These are phyloP conservation scores for Fusarium sp. DNA, from an alignment of 2,329 filamentous ascomycete genomes.

Conservation along the genomic window DNA sequence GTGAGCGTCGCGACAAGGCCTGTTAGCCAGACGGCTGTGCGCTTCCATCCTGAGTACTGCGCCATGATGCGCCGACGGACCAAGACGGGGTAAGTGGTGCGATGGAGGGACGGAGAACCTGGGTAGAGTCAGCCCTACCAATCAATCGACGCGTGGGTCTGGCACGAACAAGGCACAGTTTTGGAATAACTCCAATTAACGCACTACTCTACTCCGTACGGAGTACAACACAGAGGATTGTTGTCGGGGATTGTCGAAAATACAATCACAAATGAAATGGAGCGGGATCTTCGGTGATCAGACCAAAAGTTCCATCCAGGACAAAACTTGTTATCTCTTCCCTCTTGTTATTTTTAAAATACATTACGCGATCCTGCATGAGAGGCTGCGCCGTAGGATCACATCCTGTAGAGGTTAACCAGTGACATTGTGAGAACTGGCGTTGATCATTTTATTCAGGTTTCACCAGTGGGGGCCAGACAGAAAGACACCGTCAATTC, in stretches of 20 bases:
- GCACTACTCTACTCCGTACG: background rate
- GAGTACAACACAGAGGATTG: background rate
- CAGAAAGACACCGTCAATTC: no score
- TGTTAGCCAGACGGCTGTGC: slow-evolving; percentile 21
- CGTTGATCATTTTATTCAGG: background rate
- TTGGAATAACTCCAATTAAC: background rate
- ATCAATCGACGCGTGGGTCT: background rate
- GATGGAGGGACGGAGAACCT: background rate
- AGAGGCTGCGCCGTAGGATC: background rate
- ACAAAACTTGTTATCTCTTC: background rate
- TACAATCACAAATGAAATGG: background rate
- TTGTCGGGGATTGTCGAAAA: background rate
- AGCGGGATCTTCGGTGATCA: background rate
- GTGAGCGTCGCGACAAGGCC: slow-evolving; percentile 12
- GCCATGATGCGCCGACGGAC: background rate
- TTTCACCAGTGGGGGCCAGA: background rate
- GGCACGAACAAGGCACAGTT: background rate
- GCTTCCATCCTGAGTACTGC: slow-evolving; percentile 23
- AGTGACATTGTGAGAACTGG: background rate
- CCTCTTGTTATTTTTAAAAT: background rate
- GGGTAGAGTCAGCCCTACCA: slow-evolving; percentile 7
- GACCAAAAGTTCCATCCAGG: background rate
- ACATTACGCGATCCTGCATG: background rate
- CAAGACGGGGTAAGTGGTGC: background rate
- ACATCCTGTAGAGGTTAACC: background rate